Base-by-base conservation (phyloP, 805 yeast species). In the Metschnikowia henanensis region DNA sequence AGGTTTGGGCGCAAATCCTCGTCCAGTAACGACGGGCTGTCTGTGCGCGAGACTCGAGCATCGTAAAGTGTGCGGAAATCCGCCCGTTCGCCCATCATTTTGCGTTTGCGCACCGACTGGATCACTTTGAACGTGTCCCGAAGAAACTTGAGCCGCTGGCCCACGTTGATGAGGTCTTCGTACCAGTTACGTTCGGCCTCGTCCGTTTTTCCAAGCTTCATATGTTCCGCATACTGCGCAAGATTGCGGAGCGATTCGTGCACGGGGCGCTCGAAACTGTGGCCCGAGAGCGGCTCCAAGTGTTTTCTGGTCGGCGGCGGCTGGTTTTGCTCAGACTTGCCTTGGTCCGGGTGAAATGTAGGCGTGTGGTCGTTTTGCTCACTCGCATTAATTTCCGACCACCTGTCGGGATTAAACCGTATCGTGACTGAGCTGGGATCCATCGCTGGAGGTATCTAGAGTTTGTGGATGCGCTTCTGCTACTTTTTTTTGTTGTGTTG, bases 91-190 rank as follows among this genome's bases (percentile, higher is more conserved):
- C 57, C 57, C 51, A 51, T 41, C 39, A 45, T 35, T 26, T 51
- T 48, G 28, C 51, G 49, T 28, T 51, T 53, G 41, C 55, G 52
- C 33, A 51, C 57, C 21, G 46, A 40, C 43, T 53, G 55, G 30
- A 53, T 40, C 41, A 53, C 55, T 30, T 49, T 51, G 45, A 37
- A 51, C 12, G 55, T 50, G 34, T 53, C 57, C 16, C 57, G 48
- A 18, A 53, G 49, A 12, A 53, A 39, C 32, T 46, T 46, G 33
- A 53, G 54, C 29, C 55, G 39, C 44, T 53, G 57, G 9, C 42
- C 57, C 20, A 51, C 55, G 30, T 53, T 53, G 10, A 41, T 39
- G 22, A 51, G 30, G 39, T 53, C 55, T 17, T 39, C 35, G 35
- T 51, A 47, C 57, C 57, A 53, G 19, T 43, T 33, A 4, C 39